These are phyloP conservation scores for Entomortierella parvispora DNA, from an alignment of 192 early-diverging fungal genomes.

Conservation along the genomic window DNA sequence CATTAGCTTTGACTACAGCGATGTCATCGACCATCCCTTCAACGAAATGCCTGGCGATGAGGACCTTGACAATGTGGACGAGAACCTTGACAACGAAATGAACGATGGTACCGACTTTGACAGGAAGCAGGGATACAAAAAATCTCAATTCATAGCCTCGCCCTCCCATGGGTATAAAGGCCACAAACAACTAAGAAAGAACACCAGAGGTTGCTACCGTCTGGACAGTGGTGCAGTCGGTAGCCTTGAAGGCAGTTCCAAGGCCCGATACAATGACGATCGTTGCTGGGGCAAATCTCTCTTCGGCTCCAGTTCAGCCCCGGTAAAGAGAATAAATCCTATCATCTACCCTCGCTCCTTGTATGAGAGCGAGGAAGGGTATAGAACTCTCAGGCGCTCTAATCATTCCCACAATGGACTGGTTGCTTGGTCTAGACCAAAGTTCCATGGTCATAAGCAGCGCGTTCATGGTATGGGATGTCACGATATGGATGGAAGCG, in stretches of 20 bases:
- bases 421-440: constrained; percentile 2
- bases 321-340: constrained; percentile 16
- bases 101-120: too few species aligned
- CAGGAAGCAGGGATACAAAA: too few species aligned
- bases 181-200: constrained; percentile 20
- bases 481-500: constrained; percentile 11
- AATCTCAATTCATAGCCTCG: constrained; percentile 27
- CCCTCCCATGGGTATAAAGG: constrained; percentile 32
- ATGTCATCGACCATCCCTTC: neutral
- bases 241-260: constrained; percentile 17
- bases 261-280: constrained; percentile 1
- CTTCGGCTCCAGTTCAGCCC: constrained; percentile 11
- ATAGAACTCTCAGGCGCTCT: neutral
- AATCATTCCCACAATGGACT: constrained; percentile 1
- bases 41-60: neutral
- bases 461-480: constrained; percentile 16
- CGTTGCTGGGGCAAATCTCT: neutral
- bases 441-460: constrained; percentile 21
- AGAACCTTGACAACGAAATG: neutral
- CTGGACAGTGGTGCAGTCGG: constrained; percentile 40
- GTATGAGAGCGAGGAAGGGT: neutral
- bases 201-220: constrained; percentile 26
- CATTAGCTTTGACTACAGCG: neutral
- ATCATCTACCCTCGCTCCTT: constrained; percentile 29
- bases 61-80: neutral